Evolutionary conservation across 2,329 filamentous ascomycete species (phyloP).

Genomic region (Trichophyton schoenleinii): DNA sequence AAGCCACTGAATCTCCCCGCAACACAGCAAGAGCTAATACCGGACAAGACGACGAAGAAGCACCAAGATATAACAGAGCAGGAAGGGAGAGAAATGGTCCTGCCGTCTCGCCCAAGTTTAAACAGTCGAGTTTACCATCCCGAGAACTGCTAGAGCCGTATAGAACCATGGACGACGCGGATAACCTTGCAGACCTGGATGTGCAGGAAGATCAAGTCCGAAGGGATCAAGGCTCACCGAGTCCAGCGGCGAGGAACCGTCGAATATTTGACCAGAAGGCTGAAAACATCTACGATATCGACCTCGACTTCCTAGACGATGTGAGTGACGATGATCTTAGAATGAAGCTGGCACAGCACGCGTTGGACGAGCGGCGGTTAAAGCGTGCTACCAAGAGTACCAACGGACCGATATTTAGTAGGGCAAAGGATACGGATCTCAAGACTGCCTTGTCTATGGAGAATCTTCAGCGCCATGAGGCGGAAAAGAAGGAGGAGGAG

Average conservation of each 20-base stretch:
- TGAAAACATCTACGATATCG: slow-evolving; percentile 16
- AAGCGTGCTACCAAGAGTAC: slow-evolving; percentile 27
- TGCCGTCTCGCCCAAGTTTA: slow-evolving; percentile 22
- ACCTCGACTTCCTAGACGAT: slow-evolving; percentile 25
- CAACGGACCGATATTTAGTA: slow-evolving; percentile 29
- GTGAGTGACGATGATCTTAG: slow-evolving; percentile 24
- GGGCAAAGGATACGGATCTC: slow-evolving; percentile 21
- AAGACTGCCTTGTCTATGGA: slow-evolving; percentile 24
- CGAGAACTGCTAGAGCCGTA: slow-evolving; percentile 29
- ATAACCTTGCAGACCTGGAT: slow-evolving; percentile 25
- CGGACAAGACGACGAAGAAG: slow-evolving; percentile 15
- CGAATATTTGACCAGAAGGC: neutral
- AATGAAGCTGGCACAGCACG: slow-evolving; percentile 24
- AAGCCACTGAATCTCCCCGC: slow-evolving; percentile 21
- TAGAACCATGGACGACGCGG: slow-evolving; percentile 28
- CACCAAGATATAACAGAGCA: slow-evolving; percentile 15
- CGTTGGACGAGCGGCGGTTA: slow-evolving; percentile 29
- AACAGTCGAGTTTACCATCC: slow-evolving; percentile 25
- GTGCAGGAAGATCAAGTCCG: slow-evolving; percentile 7
- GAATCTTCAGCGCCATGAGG: slow-evolving; percentile 25
- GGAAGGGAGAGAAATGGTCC: slow-evolving; percentile 15
- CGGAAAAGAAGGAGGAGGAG: slow-evolving; percentile 16
- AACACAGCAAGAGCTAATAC: slow-evolving; percentile 17
- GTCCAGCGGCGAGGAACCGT: slow-evolving; percentile 15
- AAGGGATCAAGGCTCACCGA: slow-evolving; percentile 17